Percentiles rank a stretch among this genome's conserved stretches.
phyloP scores from a whole-genome alignment of 345 rosid species.

The Eucalyptus fibrosa region DNA sequence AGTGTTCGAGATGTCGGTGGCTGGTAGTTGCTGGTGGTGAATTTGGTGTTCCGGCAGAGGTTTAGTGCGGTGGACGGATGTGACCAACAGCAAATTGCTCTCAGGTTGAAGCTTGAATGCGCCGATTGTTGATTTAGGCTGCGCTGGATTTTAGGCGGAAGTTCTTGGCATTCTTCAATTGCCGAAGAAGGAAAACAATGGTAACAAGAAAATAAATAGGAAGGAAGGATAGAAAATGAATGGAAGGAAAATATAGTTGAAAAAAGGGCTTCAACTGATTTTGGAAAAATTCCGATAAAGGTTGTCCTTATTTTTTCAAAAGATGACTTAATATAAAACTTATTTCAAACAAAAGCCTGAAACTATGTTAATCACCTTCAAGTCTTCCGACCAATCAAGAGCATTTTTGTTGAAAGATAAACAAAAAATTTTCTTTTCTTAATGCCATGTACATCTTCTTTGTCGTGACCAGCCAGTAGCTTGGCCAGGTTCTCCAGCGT shows the following conservation, averaged over 20 bases:
- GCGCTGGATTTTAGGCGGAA: not conserved
- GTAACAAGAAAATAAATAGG: not conserved
- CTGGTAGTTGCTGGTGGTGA: not conserved
- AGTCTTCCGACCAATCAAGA: too few species aligned
- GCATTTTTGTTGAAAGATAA: too few species aligned
- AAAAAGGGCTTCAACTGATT: too few species aligned
- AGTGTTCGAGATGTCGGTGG: not conserved
- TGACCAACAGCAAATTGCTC: not conserved
- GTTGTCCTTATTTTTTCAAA: not conserved
- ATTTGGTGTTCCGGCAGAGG: not conserved
- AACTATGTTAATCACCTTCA: too few species aligned
- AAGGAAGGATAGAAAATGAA: not conserved
- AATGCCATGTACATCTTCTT: not conserved
- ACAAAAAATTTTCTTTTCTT: accelerated
- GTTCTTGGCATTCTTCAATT: not conserved
- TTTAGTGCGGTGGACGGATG: not conserved
- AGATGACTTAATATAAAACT: not conserved
- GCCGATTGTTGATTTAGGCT: not conserved
- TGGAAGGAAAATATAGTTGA: not conserved
- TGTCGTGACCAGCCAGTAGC: not conserved
- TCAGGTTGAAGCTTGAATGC: not conserved
- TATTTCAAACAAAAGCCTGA: too few species aligned
- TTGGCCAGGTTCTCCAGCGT: not conserved
- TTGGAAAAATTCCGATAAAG: too few species aligned
- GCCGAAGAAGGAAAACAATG: not conserved